Conservation (phyloP, 805 yeast species). For the Maudiozyma saulgeensis region DNA sequence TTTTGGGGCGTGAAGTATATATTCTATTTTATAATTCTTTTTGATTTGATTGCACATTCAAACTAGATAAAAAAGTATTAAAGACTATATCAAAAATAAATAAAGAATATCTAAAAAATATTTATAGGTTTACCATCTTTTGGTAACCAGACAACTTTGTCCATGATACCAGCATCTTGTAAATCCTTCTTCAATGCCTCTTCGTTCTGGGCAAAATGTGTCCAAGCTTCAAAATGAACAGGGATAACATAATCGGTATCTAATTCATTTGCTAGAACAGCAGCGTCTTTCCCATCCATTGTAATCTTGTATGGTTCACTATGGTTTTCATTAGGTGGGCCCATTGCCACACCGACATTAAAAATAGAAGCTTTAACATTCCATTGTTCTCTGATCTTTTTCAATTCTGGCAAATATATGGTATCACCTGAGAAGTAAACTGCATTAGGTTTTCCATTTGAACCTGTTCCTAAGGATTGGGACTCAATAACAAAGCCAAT, state of each 20-base stretch:
- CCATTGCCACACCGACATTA: not conserved
- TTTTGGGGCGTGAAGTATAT: too few species aligned
- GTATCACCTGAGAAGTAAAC: not conserved
- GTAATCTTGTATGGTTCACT: slow-evolving; percentile 2
- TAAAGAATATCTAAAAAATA: not conserved
- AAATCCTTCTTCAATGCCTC: not conserved
- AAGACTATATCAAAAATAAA: too few species aligned
- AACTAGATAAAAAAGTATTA: too few species aligned
- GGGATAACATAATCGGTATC: not conserved
- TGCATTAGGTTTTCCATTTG: not conserved
- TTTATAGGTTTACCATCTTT: slow-evolving; percentile 12
- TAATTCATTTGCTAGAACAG: not conserved
- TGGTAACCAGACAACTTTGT: slow-evolving; percentile 1
- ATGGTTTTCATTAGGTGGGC: not conserved
- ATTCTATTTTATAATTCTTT: too few species aligned
- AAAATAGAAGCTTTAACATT: not conserved
- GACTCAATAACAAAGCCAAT: not conserved
- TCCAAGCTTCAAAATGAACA: slow-evolving; percentile 1
- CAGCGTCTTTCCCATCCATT: not conserved
- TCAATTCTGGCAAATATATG: slow-evolving; percentile 1
- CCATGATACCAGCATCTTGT: not conserved
- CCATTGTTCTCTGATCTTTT: not conserved
- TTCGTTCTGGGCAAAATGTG: not conserved
- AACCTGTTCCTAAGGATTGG: not conserved
- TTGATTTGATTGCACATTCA: too few species aligned